Evolutionary conservation across 257 asterid species (phyloP).

Genomic region (Rauvolfia tetraphylla): DNA sequence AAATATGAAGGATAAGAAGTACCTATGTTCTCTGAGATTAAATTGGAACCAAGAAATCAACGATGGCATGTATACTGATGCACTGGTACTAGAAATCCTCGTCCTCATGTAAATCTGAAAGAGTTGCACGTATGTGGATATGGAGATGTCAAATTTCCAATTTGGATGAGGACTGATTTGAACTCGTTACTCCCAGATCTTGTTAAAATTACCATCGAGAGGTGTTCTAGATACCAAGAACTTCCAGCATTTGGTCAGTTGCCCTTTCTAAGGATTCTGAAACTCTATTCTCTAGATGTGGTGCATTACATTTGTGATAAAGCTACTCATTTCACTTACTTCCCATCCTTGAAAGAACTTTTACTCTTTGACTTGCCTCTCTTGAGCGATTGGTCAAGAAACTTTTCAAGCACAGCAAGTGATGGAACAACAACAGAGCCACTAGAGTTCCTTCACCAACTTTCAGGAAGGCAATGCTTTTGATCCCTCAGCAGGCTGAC

Average conservation of each 20-base stretch:
- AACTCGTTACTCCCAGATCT: slow-evolving; percentile 9
- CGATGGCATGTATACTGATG: neutral
- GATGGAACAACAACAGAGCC: neutral
- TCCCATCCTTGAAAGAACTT: slow-evolving; percentile 14
- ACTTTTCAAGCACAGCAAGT: neutral
- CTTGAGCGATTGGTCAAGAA: slow-evolving; percentile 8
- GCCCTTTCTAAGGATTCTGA: slow-evolving; percentile 15
- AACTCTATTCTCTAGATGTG: neutral
- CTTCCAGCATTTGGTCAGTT: slow-evolving; percentile 16
- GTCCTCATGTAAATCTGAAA: slow-evolving; percentile 18
- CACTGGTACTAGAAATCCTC: slow-evolving; percentile 4
- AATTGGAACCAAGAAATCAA: slow-evolving; percentile 11
- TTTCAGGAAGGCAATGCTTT: neutral
- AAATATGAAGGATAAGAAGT: slow-evolving; percentile 16
- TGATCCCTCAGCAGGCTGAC: slow-evolving; percentile 11
- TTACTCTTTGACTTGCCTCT: slow-evolving; percentile 19
- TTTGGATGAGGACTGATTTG: slow-evolving; percentile 1
- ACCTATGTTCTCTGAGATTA: slow-evolving; percentile 22
- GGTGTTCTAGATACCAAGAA: slow-evolving; percentile 7
- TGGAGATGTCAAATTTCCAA: slow-evolving; percentile 14
- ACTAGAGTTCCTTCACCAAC: neutral
- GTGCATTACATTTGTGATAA: neutral
- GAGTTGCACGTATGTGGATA: slow-evolving; percentile 15
- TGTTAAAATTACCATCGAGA: slow-evolving; percentile 14
- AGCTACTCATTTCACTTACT: neutral